A percentile compares a stretch with the other conserved stretches of the same genome.
These are phyloP conservation scores for Clonostachys byssicola DNA, from an alignment of 2,329 filamentous ascomycete species.

Conservation along the genomic window DNA sequence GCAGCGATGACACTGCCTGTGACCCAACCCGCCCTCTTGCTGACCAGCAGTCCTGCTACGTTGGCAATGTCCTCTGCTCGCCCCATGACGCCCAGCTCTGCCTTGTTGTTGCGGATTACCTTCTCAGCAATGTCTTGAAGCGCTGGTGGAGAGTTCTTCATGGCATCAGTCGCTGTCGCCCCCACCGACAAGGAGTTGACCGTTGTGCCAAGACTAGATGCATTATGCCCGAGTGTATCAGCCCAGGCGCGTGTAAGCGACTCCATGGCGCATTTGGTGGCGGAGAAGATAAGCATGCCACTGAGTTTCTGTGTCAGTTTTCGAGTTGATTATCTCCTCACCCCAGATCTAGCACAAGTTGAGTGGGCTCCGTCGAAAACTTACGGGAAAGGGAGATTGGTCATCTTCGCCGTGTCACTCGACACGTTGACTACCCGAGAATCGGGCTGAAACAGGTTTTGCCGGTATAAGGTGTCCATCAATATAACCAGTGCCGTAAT, in stretches of 20 bases:
- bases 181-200: conserved; percentile 24
- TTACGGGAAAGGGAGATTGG: conserved; percentile 17
- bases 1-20: conserved; percentile 26
- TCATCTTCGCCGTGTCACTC: conserved; percentile 1
- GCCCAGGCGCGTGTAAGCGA: conserved; percentile 27
- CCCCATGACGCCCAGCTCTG: conserved; percentile 9
- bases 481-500: conserved; percentile 25
- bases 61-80: conserved; percentile 27
- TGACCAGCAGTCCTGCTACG: conserved; percentile 23
- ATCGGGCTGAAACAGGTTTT: conserved; percentile 19
- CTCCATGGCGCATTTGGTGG: conserved; percentile 25
- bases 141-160: conserved; percentile 22
- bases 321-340: too few relatives aligned
- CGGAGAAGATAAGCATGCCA: conserved; percentile 23
- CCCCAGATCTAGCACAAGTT: too few relatives aligned
- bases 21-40: conserved; percentile 24
- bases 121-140: too few relatives aligned
- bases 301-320: too few relatives aligned
- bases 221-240: conserved; percentile 24
- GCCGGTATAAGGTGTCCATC: conserved; percentile 23
- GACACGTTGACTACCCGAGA: conserved; percentile 29
- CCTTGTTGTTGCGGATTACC: too few relatives aligned
- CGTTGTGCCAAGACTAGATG: conserved; percentile 26
- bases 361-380: too few relatives aligned
- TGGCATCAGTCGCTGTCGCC: conserved; percentile 23